Percentiles rank a stretch among this genome's conserved stretches.
Evolutionary conservation across 345 rosid species (phyloP).

Genomic region (Citrus medica): DNA sequence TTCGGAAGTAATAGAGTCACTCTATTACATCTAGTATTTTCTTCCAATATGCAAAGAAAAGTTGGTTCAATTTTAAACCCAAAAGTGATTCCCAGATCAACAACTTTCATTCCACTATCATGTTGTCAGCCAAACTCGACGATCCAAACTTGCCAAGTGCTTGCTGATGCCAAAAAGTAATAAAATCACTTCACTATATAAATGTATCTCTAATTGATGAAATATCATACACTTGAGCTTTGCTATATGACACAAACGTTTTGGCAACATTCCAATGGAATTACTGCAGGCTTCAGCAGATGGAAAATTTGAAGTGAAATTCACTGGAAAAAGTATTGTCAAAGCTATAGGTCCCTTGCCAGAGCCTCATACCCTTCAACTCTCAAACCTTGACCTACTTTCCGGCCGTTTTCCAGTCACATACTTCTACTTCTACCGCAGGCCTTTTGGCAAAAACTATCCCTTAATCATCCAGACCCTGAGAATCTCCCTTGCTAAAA

Average conservation of each 20-base stretch:
- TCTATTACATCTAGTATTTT: no score
- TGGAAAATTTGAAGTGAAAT: constrained; percentile 36
- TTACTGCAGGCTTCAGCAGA: neutral
- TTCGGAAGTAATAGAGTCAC: no score
- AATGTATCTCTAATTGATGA: neutral
- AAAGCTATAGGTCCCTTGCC: constrained; percentile 22
- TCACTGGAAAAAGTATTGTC: constrained; percentile 38
- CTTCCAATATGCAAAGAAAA: no score
- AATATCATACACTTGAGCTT: neutral
- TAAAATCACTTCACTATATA: neutral
- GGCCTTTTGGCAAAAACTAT: constrained; percentile 23
- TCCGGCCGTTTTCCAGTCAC: constrained; percentile 85
- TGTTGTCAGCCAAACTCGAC: constrained; percentile 25
- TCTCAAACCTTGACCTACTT: constrained; percentile 86
- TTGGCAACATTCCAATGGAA: constrained; percentile 16
- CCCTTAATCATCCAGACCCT: constrained; percentile 35
- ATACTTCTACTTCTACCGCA: constrained; percentile 68
- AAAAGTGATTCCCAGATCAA: neutral
- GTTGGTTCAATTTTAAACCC: neutral
- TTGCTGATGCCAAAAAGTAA: neutral
- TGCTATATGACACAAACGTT: neutral
- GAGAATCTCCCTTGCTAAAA: constrained; percentile 47
- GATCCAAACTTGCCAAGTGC: neutral
- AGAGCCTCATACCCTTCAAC: constrained; percentile 31
- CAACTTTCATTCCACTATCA: constrained; percentile 10